Evolutionary conservation across 805 yeast species (phyloP).

Genomic region (Yamadazyma insecticola): DNA sequence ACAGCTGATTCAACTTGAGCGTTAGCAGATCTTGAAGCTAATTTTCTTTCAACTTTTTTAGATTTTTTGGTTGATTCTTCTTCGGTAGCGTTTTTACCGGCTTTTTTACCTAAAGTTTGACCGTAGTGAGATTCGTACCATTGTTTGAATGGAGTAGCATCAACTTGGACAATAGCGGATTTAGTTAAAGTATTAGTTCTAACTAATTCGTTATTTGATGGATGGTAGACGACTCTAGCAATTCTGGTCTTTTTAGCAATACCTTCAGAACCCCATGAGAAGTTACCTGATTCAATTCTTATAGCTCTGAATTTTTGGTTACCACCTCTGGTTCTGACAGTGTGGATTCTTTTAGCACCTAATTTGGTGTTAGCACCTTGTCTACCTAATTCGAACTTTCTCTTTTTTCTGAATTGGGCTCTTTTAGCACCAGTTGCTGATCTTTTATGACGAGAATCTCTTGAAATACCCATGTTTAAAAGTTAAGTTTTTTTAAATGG

Average conservation of each 20-base stretch:
- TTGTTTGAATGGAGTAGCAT: conserved; percentile 99
- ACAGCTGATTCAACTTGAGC: conserved; percentile 88
- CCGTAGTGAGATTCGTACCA: conserved; percentile 99
- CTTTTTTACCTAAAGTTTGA: conserved; percentile 74
- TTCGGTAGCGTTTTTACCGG: conserved; percentile 30
- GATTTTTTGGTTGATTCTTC: conserved; percentile 62
- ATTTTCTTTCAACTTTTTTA: conserved; percentile 81
- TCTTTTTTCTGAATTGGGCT: conserved; percentile 99
- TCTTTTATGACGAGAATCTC: conserved; percentile 99
- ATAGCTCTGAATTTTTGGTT: conserved; percentile 99
- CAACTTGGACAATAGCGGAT: conserved; percentile 98
- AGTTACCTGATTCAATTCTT: conserved; percentile 98
- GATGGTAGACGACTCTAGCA: conserved; percentile 97
- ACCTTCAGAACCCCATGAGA: conserved; percentile 99
- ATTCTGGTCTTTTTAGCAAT: conserved; percentile 98
- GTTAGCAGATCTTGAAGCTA: conserved; percentile 84
- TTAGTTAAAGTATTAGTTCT: conserved; percentile 99
- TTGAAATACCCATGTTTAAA: conserved; percentile 96
- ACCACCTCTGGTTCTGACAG: conserved; percentile 99
- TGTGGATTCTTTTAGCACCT: conserved; percentile 97
- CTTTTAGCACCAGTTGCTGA: conserved; percentile 99
- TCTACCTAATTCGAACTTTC: conserved; percentile 99
- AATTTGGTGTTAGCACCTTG: conserved; percentile 99
- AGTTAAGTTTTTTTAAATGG: background rate
- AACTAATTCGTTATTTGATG: conserved; percentile 98